Conservation (phyloP, 495 filamentous ascomycete species). For the Neohortaea acidophila region DNA sequence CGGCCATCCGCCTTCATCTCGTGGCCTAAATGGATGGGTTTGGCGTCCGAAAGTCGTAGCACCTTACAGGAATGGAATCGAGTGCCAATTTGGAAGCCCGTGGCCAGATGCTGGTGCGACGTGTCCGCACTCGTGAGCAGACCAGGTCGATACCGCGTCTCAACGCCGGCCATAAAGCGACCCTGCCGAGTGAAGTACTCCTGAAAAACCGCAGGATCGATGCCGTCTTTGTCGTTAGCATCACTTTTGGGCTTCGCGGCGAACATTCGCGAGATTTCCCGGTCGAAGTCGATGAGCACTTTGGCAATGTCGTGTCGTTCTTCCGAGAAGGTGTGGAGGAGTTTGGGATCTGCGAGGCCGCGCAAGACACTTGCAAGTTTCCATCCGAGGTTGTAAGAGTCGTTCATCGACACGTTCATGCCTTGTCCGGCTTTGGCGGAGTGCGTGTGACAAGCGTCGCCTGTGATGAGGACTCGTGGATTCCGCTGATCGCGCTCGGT, state of each 20-base stretch:
- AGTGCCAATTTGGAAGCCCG: conserved; percentile 38
- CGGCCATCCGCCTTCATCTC: conserved; percentile 38
- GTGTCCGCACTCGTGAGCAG: conserved; percentile 8
- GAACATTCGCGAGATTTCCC: conserved; percentile 48
- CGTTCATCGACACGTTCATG: conserved; percentile 29
- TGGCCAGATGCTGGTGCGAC: conserved; percentile 24
- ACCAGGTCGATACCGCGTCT: conserved; percentile 33
- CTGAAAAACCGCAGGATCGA: conserved; percentile 29
- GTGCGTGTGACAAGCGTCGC: conserved; percentile 49
- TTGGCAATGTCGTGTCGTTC: conserved; percentile 54
- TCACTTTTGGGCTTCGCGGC: conserved; percentile 25
- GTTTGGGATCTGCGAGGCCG: conserved; percentile 37
- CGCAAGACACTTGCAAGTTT: conserved; percentile 53
- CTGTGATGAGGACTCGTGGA: conserved; percentile 34
- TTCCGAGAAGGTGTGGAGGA: conserved; percentile 53
- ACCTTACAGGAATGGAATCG: conserved; percentile 42
- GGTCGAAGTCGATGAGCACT: conserved; percentile 62
- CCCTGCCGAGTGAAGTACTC: conserved; percentile 45
- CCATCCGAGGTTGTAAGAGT: conserved; percentile 57
- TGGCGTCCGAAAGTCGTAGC: conserved; percentile 42
- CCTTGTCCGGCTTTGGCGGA: conserved; percentile 46
- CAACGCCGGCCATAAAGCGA: conserved; percentile 50
- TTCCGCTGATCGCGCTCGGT: conserved; percentile 3
- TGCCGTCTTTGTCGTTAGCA: conserved; percentile 5
- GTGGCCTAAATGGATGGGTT: conserved; percentile 37